phyloP scores from a whole-genome alignment of 805 yeast genomes.

The Nakazawaea laoshanensis region DNA sequence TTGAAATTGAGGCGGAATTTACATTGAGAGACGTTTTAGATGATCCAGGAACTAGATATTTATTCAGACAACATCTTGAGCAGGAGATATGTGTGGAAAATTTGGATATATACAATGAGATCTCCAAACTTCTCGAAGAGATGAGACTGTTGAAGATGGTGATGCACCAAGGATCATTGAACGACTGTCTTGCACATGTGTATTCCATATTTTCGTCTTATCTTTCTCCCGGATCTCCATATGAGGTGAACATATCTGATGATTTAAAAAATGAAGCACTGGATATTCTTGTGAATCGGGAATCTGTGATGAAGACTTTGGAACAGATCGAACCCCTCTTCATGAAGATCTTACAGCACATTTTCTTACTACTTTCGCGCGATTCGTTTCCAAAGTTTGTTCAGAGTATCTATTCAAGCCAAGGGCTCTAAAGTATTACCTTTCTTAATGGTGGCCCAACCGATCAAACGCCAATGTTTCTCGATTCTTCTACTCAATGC shows the following conservation, averaged over 20 bases:
- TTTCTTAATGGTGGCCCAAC: constrained; percentile 98
- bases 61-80: constrained; percentile 60
- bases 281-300: constrained; percentile 18
- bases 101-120: constrained; percentile 58
- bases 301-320: constrained; percentile 14
- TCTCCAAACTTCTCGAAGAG: constrained; percentile 38
- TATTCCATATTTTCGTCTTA: constrained; percentile 61
- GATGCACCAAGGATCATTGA: constrained; percentile 28
- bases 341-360: constrained; percentile 37
- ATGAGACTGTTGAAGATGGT: constrained; percentile 34
- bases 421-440: constrained; percentile 85
- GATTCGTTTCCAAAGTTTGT: constrained; percentile 72
- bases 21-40: constrained; percentile 35
- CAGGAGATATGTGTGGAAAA: constrained; percentile 67
- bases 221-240: constrained; percentile 58
- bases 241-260: constrained; percentile 62
- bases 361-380: constrained; percentile 54
- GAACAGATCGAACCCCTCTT: constrained; percentile 33
- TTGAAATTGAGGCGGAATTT: background rate
- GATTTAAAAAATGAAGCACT: constrained; percentile 35
- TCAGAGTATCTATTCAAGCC: constrained; percentile 29
- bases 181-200: constrained; percentile 50
- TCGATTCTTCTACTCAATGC: constrained; percentile 98
- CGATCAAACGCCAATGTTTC: constrained; percentile 99
- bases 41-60: constrained; percentile 70